Evolutionary conservation across 2,329 filamentous ascomycete genomes (phyloP).

Genomic region (Botrytis byssoidea): DNA sequence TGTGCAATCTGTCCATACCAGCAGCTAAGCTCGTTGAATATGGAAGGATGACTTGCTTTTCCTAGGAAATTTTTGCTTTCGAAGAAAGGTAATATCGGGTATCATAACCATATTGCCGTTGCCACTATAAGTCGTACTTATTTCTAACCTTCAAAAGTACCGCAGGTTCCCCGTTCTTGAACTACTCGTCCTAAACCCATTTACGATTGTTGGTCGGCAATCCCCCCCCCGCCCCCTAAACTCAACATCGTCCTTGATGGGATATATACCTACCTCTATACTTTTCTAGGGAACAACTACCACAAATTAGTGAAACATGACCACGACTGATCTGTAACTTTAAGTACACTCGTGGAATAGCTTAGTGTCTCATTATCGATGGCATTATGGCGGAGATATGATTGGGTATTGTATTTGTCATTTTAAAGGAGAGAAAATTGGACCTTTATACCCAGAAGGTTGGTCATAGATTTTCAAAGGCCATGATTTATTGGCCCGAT

Average conservation of each 20-base stretch:
- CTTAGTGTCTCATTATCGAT: background rate
- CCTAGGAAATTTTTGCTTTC: background rate
- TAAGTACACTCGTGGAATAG: background rate
- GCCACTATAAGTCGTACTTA: background rate
- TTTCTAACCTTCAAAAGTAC: background rate
- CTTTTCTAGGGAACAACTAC: background rate
- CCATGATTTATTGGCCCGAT: background rate
- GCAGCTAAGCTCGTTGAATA: background rate
- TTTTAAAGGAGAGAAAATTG: too few relatives aligned
- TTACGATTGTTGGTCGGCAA: background rate
- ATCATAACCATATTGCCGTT: background rate
- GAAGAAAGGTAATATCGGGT: background rate
- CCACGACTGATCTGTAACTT: background rate
- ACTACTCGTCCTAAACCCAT: background rate
- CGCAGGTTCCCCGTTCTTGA: background rate
- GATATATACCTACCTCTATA: background rate
- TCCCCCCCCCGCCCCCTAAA: background rate
- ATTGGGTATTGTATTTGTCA: background rate
- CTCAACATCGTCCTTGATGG: background rate
- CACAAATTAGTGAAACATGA: background rate
- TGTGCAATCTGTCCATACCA: background rate
- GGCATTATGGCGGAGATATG: background rate
- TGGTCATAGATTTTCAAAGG: background rate
- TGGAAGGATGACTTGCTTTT: background rate
- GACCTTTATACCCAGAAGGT: too few relatives aligned